Percentiles rank a stretch among this genome's conserved stretches.
These are phyloP conservation scores for Pleurotus tuber-regium DNA, from an alignment of 768 basidiomycete species.

Conservation along the genomic window DNA sequence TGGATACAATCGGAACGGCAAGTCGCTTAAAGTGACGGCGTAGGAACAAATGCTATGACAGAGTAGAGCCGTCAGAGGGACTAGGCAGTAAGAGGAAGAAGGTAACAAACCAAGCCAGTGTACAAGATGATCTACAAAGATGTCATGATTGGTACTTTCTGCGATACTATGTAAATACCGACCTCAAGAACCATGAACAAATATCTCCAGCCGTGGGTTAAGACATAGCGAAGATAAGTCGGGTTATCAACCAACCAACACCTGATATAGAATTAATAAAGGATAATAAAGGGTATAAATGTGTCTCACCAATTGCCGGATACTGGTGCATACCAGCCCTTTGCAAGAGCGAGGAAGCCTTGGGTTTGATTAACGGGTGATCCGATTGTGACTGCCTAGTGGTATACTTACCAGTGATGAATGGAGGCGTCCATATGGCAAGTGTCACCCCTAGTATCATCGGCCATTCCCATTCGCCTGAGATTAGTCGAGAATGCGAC, in stretches of 20 bases:
- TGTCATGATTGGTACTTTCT: conserved; percentile 6
- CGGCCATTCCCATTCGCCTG: conserved; percentile 7
- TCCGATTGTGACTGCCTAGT: background rate
- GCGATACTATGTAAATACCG: conserved; percentile 22
- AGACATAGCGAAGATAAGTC: conserved; percentile 12
- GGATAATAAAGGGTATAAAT: background rate
- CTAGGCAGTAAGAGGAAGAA: background rate
- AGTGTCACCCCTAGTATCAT: background rate
- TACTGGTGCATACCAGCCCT: conserved; percentile 15
- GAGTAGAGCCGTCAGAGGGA: background rate
- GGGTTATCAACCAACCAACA: conserved; percentile 16
- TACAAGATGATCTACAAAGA: background rate
- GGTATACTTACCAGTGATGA: background rate
- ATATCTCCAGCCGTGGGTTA: conserved; percentile 16
- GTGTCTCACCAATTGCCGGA: conserved; percentile 15
- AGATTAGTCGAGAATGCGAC: background rate
- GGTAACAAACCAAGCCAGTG: background rate
- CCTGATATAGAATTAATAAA: background rate
- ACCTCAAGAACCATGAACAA: conserved; percentile 17
- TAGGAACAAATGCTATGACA: conserved; percentile 3
- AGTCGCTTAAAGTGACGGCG: conserved; percentile 5
- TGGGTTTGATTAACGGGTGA: background rate
- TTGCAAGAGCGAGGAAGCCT: conserved; percentile 16
- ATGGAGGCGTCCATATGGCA: conserved; percentile 2
- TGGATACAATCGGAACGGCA: conserved; percentile 3